A percentile compares a stretch with the other conserved stretches of the same genome.
Evolutionary conservation across 768 basidiomycete genomes (phyloP).

Genomic region (Xerocomellus chrysenteron): DNA sequence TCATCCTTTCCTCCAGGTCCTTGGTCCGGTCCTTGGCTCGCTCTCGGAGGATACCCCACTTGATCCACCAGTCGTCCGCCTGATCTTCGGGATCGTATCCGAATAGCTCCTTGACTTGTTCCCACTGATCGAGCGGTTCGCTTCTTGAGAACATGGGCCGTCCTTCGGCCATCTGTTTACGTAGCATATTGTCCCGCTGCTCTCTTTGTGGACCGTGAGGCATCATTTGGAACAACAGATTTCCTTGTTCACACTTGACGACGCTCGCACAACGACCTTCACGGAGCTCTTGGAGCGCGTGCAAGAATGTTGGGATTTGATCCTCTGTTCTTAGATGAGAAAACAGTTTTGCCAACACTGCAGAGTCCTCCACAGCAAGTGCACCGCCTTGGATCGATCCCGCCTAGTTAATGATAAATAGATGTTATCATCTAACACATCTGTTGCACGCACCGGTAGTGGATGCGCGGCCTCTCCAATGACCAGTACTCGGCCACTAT

Average conservation of each 20-base stretch:
- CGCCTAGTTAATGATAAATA: constrained; percentile 38
- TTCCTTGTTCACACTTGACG: constrained; percentile 44
- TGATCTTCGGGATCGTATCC: constrained; percentile 53
- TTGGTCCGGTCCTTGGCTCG: constrained; percentile 28
- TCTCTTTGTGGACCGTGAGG: constrained; percentile 45
- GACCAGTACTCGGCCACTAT: constrained; percentile 45
- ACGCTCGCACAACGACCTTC: constrained; percentile 50
- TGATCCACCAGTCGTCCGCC: constrained; percentile 66
- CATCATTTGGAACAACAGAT: constrained; percentile 44
- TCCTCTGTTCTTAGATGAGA: constrained; percentile 45
- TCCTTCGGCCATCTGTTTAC: constrained; percentile 44
- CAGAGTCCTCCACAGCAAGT: constrained; percentile 61
- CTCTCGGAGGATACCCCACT: constrained; percentile 50
- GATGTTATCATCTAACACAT: not conserved
- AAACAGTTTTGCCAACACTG: constrained; percentile 59
- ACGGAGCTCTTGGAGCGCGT: constrained; percentile 59
- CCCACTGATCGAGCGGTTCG: constrained; percentile 40
- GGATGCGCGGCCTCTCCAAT: constrained; percentile 67
- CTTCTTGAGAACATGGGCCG: constrained; percentile 40
- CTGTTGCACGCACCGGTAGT: constrained; percentile 41
- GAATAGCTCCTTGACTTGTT: constrained; percentile 49
- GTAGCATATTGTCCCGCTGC: constrained; percentile 43
- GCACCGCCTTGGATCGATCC: constrained; percentile 50
- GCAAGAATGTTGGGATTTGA: constrained; percentile 51
- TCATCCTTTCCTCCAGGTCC: constrained; percentile 20